Evolutionary conservation across 2,329 filamentous ascomycete species (phyloP).

Genomic region (Chaetomiaceae sp.): DNA sequence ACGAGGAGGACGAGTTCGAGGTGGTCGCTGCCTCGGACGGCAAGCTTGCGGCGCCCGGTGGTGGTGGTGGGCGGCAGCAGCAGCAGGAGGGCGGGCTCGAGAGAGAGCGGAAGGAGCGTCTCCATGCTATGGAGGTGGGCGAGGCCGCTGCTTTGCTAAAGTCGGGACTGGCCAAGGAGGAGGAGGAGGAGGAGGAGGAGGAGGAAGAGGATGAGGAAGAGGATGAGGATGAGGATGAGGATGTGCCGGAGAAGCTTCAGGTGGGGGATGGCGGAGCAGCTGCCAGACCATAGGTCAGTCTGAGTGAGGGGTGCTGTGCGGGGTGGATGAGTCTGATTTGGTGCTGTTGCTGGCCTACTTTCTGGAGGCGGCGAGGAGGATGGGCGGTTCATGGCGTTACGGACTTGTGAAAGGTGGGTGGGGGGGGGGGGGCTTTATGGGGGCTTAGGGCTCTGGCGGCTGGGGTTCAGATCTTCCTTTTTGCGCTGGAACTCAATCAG

Average conservation of each 20-base stretch:
- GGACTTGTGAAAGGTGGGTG: not conserved
- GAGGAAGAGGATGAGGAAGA: constrained; percentile 21
- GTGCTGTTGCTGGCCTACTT: not conserved
- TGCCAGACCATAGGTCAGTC: not conserved
- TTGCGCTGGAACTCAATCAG: too few species aligned
- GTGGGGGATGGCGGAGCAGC: not conserved
- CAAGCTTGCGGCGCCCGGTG: constrained; percentile 26
- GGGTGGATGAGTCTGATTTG: not conserved
- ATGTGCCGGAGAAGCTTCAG: constrained; percentile 14
- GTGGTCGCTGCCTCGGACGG: constrained; percentile 36
- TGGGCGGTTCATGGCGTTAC: not conserved
- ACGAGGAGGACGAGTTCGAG: constrained; percentile 37
- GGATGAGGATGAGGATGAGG: constrained; percentile 26
- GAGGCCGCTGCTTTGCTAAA: constrained; percentile 47
- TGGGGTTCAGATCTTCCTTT: not conserved
- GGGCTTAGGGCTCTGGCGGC: not conserved
- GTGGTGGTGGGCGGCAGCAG: too few species aligned
- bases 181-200: too few species aligned
- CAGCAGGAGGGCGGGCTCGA: constrained; percentile 35
- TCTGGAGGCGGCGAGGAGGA: not conserved
- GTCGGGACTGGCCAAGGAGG: constrained; percentile 21
- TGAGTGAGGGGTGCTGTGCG: not conserved
- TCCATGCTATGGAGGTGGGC: constrained; percentile 55
- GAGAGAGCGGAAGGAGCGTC: constrained; percentile 45
- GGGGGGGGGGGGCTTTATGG: too few species aligned